phyloP scores from a whole-genome alignment of 257 asterid genomes.

The Fraxinus excelsior region DNA sequence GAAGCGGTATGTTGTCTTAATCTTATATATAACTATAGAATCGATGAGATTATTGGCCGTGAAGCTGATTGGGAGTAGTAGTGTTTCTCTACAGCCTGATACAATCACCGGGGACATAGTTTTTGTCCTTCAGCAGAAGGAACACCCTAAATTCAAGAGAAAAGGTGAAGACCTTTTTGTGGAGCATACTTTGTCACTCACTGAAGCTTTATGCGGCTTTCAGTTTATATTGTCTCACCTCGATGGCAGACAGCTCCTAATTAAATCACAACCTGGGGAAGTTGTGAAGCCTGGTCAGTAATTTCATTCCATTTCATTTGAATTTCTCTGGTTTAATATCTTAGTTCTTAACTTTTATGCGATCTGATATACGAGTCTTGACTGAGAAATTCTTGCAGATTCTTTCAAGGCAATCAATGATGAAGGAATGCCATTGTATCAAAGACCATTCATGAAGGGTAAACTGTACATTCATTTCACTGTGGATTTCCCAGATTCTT shows the following conservation, averaged over 20 bases:
- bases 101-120: constrained; percentile 57
- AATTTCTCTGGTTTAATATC: too few species aligned
- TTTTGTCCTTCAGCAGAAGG: constrained; percentile 60
- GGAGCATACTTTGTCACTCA: constrained; percentile 44
- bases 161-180: constrained; percentile 53
- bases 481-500: constrained; percentile 57
- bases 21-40: not conserved
- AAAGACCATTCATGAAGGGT: constrained; percentile 64
- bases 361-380: not conserved
- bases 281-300: constrained; percentile 57
- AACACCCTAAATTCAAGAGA: constrained; percentile 53
- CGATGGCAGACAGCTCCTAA: constrained; percentile 54
- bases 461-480: constrained; percentile 57
- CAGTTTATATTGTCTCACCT: constrained; percentile 49
- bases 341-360: not conserved
- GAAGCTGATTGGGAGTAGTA: too few species aligned
- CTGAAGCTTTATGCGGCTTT: constrained; percentile 56
- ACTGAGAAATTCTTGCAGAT: constrained; percentile 28
- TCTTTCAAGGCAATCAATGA: constrained; percentile 60
- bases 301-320: too few species aligned
- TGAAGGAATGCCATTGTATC: constrained; percentile 64
- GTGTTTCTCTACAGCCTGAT: constrained; percentile 44
- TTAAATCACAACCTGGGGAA: constrained; percentile 52
- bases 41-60: not conserved
- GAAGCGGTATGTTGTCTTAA: constrained; percentile 38